Evolutionary conservation across 352 stramenopile species (phyloP), one percentile per base, ranked within the genome.

Genomic region (Phytophthora syringae): DNA sequence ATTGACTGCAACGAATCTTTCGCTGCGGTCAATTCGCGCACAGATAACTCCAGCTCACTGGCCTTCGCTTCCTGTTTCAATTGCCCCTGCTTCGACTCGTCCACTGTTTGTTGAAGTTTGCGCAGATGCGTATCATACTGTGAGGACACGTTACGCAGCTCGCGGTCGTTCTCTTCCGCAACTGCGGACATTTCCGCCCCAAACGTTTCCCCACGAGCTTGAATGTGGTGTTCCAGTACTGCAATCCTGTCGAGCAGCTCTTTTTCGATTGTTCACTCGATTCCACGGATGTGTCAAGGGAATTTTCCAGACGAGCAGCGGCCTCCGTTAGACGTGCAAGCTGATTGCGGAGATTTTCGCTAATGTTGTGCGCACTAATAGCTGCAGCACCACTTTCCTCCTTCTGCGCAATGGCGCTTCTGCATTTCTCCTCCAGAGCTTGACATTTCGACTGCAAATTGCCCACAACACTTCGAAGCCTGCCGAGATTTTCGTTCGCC

Each of bases 401-500:
- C 45, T 76, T 65, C 2, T 52, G 39, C 25, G 42, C 51, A 25
- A 68, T 34, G 5, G 63, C 61, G 15, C 42, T 20, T 20, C 66
- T 70, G 13, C 74, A 43, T 7, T 76, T 62, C 10, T 85, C 70
- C 1, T 84, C 67, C 27, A 79, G 43, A 0, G 60, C 43, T 18
- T 73, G 61, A 11, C 64, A 71, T 27, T 80, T 84, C 11, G 55
- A 51, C 45, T 81, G 67, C 7, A 66, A 60, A 34, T 83, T 68
- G 24, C 79, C 77, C 16, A 90, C 76, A 32, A 92, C 66, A 45
- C 61, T 71, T 1, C 82, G 80, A 32, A 92, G 66, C 16, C 74
- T 78, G 3, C 84, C 84, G 21, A 92, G 61, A 48, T 90, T 88
- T 24, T 81, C 77, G 34, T 92, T 92, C 6, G 84, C 76, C 62